A percentile compares a stretch with the other conserved stretches of the same genome.
Conservation (phyloP, 2,329 filamentous ascomycete genomes). For the Exophiala bonariae region DNA sequence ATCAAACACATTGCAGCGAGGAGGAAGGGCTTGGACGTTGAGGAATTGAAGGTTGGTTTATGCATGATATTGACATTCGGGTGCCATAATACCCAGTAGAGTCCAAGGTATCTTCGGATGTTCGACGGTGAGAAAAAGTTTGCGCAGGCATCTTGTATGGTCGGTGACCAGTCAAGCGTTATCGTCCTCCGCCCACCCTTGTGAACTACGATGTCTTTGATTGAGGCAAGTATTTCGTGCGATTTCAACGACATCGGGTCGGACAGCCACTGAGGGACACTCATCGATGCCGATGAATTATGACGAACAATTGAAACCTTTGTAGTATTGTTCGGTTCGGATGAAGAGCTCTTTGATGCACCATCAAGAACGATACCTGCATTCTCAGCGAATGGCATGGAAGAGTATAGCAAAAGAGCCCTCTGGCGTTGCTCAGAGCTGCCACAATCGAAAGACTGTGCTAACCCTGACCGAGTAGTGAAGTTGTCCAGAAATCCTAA, state of each 20-base stretch:
- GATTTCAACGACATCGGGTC: conserved; percentile 37
- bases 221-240: conserved; percentile 36
- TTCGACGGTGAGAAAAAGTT: conserved; percentile 21
- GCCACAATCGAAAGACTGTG: conserved; percentile 39
- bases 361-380: no score
- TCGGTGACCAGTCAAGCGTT: conserved; percentile 35
- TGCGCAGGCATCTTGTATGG: conserved; percentile 29
- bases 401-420: conserved; percentile 7
- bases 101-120: conserved; percentile 33
- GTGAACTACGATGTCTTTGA: conserved; percentile 36
- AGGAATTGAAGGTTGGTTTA: conserved; percentile 36
- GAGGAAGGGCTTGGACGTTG: conserved; percentile 32
- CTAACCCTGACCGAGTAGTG: conserved; percentile 38
- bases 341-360: no score
- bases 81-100: conserved; percentile 41
- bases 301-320: conserved; percentile 1
- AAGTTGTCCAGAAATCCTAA: conserved; percentile 35
- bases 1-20: conserved; percentile 39
- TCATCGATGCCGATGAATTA: conserved; percentile 8
- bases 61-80: conserved; percentile 39
- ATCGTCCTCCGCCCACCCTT: conserved; percentile 38
- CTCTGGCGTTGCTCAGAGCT: conserved; percentile 35
- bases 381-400: background rate
- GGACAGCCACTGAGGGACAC: conserved; percentile 26
- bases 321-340: background rate